A percentile compares a stretch with the other conserved stretches of the same genome.
Conservation (phyloP, 331 rosid genomes). For the Ulmus americana region DNA sequence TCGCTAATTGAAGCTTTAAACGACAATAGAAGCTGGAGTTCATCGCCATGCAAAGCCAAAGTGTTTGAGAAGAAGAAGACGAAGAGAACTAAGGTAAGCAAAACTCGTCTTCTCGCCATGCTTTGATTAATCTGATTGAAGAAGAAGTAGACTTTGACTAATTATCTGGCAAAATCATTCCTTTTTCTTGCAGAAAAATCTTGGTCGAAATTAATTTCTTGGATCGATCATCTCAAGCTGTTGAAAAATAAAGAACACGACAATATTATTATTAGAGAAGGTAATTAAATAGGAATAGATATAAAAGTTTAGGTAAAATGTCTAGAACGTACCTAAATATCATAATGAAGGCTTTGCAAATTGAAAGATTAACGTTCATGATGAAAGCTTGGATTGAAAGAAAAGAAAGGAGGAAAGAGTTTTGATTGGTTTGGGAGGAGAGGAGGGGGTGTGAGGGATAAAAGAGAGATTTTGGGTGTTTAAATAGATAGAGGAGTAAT, state of each 20-base stretch:
- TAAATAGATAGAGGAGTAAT: slow-evolving; percentile 42
- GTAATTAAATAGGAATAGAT: not conserved
- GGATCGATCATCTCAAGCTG: slow-evolving; percentile 54
- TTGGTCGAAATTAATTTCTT: slow-evolving; percentile 30
- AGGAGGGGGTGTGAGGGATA: slow-evolving; percentile 14
- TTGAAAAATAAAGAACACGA: slow-evolving; percentile 3
- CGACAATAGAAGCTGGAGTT: slow-evolving; percentile 52
- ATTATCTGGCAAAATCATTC: not conserved
- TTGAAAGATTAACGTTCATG: slow-evolving; percentile 10
- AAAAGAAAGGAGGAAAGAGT: slow-evolving; percentile 20
- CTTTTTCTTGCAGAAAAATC: slow-evolving; percentile 1
- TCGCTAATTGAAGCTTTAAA: slow-evolving; percentile 65
- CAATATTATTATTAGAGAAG: not conserved
- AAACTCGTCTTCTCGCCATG: slow-evolving; percentile 42
- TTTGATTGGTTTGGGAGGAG: not conserved
- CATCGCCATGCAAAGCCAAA: slow-evolving; percentile 29
- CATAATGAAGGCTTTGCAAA: slow-evolving; percentile 30
- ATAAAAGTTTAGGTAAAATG: slow-evolving; percentile 17
- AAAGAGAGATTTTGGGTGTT: slow-evolving; percentile 28
- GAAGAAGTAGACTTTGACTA: no score
- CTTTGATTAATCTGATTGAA: not conserved
- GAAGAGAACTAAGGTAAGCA: slow-evolving; percentile 26
- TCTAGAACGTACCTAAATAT: slow-evolving; percentile 36
- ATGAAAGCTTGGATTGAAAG: slow-evolving; percentile 20
- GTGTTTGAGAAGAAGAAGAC: slow-evolving; percentile 20